These are phyloP conservation scores for Phytophthora palmivora DNA, from an alignment of 352 stramenopile genomes.

Conservation along the genomic window DNA sequence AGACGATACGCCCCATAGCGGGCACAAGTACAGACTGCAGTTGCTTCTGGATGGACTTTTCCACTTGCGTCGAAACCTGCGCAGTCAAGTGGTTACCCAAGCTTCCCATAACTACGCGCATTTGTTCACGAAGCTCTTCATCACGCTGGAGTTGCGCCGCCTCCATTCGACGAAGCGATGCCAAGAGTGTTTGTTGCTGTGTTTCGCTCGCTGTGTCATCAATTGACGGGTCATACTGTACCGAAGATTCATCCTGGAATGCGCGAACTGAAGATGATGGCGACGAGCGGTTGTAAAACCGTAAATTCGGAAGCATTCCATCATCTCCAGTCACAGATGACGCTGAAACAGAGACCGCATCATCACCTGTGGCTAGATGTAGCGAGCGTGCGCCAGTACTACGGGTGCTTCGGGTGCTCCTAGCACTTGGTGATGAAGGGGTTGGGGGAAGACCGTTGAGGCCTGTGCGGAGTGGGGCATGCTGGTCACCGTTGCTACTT, in stretches of 20 bases:
- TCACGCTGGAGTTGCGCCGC: constrained; percentile 68
- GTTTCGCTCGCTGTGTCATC: constrained; percentile 68
- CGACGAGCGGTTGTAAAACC: constrained; percentile 75
- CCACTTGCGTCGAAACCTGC: constrained; percentile 71
- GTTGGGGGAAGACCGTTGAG: constrained; percentile 29
- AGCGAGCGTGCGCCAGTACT: constrained; percentile 37
- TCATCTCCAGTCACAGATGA: constrained; percentile 68
- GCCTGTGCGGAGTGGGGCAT: constrained; percentile 22
- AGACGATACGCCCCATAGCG: constrained; percentile 85
- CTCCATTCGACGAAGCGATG: constrained; percentile 78
- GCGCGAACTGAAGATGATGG: constrained; percentile 82
- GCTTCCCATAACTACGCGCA: constrained; percentile 65
- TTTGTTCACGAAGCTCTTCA: constrained; percentile 75
- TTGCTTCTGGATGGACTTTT: constrained; percentile 88
- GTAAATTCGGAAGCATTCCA: constrained; percentile 51
- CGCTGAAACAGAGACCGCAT: constrained; percentile 45
- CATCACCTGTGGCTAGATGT: constrained; percentile 45
- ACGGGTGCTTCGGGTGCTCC: constrained; percentile 39
- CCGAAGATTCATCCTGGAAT: constrained; percentile 79
- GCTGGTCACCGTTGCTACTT: constrained; percentile 40
- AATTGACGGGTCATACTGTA: constrained; percentile 73
- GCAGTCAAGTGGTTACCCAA: constrained; percentile 64
- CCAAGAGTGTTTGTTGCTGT: constrained; percentile 62
- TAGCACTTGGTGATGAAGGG: constrained; percentile 47
- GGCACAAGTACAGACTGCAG: constrained; percentile 83